Evolutionary conservation across 2,329 filamentous ascomycete genomes (phyloP), one percentile per base, ranked within the genome.

Genomic region (Venturia nashicola): DNA sequence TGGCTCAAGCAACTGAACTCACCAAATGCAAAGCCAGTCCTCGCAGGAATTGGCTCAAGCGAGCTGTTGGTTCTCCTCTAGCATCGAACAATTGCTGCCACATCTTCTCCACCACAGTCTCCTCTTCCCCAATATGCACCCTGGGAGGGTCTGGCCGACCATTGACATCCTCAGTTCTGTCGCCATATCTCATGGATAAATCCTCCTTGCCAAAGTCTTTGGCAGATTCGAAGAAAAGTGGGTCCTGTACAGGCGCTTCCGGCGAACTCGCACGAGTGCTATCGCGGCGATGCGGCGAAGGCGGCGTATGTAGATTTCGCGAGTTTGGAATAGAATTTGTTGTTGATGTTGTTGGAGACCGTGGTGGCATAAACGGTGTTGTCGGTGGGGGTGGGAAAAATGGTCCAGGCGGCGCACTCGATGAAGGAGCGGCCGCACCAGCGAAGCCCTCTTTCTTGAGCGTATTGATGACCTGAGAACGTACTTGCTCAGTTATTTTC

Each of bases 21-120:
- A 91, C 89, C 70, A 96, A 77, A 71, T 91, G 86, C 63, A 84
- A 80, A 14, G 89, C 90, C 64, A 96, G 78, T 0, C 89, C 89
- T 64, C 85, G 80, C 60, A 95, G 76, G 46, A 94, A 85, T 67
- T 91, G 83, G 0, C 83, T 83, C 18, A 93, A 79, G 61, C 89
- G 80, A 59, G 79, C 74, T 0, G 90, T 92, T 0, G 89, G 84
- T 64, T 82, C 80, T 0, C 86, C 88, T 36, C 85, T 79, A 2
- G 79, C 77, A 59, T 88, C 85, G 71, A 95, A 95, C 2, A 96
- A 73, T 11, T 79, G 79, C 6, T 89, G 88, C 91, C 91, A 96
- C 71, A 86, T 86, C 71, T 82, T 83, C 71, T 92, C 89, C 36
- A 88, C 74, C 1, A 83, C 82, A 1, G 82, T 86, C 66, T 80